Conservation (phyloP, 2,329 filamentous ascomycete species). For the Geoglossum cookeanum region DNA sequence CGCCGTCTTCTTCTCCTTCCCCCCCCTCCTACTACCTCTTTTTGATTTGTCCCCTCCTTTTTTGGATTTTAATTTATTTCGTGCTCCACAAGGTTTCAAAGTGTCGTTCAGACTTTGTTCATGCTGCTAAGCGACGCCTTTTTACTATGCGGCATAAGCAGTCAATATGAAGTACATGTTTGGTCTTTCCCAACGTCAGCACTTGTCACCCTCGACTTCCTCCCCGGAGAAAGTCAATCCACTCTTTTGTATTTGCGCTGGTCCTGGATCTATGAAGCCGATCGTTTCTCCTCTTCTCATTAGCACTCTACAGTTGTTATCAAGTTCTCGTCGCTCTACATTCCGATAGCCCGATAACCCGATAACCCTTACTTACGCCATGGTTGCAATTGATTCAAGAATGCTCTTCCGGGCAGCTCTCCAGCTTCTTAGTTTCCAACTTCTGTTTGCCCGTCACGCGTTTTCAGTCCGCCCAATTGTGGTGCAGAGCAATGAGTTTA, state of each 20-base stretch:
- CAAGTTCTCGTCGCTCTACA: too few relatives aligned
- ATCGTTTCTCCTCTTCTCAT: not conserved
- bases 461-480: slow-evolving; percentile 35
- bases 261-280: not conserved
- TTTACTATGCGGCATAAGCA: too few relatives aligned
- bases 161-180: too few relatives aligned
- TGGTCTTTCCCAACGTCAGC: not conserved
- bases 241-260: not conserved
- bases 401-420: not conserved
- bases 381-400: not conserved
- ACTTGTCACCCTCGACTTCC: not conserved
- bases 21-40: too few relatives aligned
- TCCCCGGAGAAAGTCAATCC: not conserved
- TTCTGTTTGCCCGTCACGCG: slow-evolving; percentile 24
- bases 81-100: too few relatives aligned
- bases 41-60: too few relatives aligned
- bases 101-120: too few relatives aligned
- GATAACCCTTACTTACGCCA: not conserved
- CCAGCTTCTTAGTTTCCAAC: not conserved
- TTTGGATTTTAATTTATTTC: too few relatives aligned
- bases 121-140: too few relatives aligned
- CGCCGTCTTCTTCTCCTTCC: too few relatives aligned
- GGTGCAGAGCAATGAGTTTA: slow-evolving; percentile 40
- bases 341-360: not conserved
- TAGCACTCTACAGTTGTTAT: not conserved